Evolutionary conservation across 139 green algal genomes (phyloP).

Genomic region (Ettlia oleoabundans): DNA sequence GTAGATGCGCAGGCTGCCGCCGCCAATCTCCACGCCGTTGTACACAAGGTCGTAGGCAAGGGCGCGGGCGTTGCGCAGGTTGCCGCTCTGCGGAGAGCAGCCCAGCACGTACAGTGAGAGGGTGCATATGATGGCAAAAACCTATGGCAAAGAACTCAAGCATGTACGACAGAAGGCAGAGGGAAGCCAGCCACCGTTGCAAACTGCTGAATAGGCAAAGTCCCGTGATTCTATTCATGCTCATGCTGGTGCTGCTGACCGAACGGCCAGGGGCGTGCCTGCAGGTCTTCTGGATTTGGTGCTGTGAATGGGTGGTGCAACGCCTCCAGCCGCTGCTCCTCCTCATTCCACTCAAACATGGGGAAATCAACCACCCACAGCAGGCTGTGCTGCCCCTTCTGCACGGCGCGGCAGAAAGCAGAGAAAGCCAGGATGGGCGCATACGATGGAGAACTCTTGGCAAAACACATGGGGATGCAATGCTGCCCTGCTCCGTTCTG

Average conservation of each 20-base stretch:
- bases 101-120: neutral
- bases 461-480: no score
- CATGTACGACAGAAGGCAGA: neutral
- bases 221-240: no score
- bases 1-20: conserved; percentile 94
- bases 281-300: conserved; percentile 77
- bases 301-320: conserved; percentile 99
- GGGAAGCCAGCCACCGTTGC: no score
- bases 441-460: neutral
- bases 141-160: neutral
- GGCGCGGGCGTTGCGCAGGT: conserved; percentile 56
- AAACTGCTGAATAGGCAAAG: no score
- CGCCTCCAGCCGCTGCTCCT: conserved; percentile 76
- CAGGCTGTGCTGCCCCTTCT: conserved; percentile 70
- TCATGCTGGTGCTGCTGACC: no score
- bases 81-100: conserved; percentile 25
- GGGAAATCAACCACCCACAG: conserved; percentile 98
- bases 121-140: neutral
- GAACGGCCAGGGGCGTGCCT: neutral
- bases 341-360: conserved; percentile 96
- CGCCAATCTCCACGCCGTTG: conserved; percentile 97
- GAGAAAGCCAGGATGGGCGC: neutral
- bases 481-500: neutral
- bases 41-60: conserved; percentile 98
- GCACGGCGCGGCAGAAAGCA: conserved; percentile 8